Evolutionary conservation across 1,139 yeast genomes (phyloP).

Genomic region (Pichia inconspicua): DNA sequence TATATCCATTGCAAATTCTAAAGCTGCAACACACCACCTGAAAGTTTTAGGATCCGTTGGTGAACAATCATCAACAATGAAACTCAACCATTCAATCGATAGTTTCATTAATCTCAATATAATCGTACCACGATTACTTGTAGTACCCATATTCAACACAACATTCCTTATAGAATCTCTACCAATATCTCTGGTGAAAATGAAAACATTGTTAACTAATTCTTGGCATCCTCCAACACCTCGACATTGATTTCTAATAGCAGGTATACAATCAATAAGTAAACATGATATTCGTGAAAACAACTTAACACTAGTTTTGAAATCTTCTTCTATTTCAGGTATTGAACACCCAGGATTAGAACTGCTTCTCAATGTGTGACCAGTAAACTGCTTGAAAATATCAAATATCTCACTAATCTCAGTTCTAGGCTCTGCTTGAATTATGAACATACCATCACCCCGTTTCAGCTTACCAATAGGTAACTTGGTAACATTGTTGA

Average conservation of each 20-base stretch:
- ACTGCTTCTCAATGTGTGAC: slow-evolving; percentile 44
- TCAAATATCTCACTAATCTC: slow-evolving; percentile 37
- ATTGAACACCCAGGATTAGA: slow-evolving; percentile 65
- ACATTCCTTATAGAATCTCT: slow-evolving; percentile 60
- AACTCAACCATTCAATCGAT: slow-evolving; percentile 86
- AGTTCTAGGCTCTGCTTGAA: slow-evolving; percentile 52
- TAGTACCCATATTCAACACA: slow-evolving; percentile 34
- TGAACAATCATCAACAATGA: slow-evolving; percentile 88
- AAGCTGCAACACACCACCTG: slow-evolving; percentile 91
- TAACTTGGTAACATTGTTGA: slow-evolving; percentile 32
- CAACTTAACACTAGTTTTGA: slow-evolving; percentile 56
- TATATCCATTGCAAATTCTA: slow-evolving; percentile 94
- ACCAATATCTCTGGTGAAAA: slow-evolving; percentile 80
- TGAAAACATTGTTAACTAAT: slow-evolving; percentile 64
- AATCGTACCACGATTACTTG: slow-evolving; percentile 54
- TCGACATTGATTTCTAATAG: slow-evolving; percentile 41
- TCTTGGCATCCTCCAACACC: slow-evolving; percentile 60
- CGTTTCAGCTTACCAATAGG: slow-evolving; percentile 41
- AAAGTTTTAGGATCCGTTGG: slow-evolving; percentile 89
- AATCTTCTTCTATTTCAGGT: slow-evolving; percentile 66
- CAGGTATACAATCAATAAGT: slow-evolving; percentile 56
- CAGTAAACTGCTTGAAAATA: slow-evolving; percentile 44
- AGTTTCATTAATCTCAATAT: slow-evolving; percentile 67
- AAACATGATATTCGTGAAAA: slow-evolving; percentile 65
- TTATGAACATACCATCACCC: slow-evolving; percentile 65